Conservation (phyloP, 176 grass and related monocot genomes). For the Musa troglodytarum region DNA sequence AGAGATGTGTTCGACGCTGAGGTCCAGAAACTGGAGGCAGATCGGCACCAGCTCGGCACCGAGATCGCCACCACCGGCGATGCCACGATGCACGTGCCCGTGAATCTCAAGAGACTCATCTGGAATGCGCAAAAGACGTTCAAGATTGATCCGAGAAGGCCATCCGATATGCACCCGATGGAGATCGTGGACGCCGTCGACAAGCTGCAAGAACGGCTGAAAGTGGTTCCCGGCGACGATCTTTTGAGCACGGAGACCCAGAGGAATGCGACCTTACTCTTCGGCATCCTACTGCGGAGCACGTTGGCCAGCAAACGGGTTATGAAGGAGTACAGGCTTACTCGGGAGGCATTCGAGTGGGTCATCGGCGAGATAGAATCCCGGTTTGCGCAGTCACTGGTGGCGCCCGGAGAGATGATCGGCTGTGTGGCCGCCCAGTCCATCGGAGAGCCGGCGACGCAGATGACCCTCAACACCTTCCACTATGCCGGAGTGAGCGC, state of each 20-base stretch:
- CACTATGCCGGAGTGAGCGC: constrained; percentile 99
- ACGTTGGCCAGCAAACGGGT: constrained; percentile 96
- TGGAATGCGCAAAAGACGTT: constrained; percentile 99
- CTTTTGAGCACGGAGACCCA: constrained; percentile 85
- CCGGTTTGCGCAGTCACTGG: constrained; percentile 79
- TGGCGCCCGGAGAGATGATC: constrained; percentile 96
- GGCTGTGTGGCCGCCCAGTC: constrained; percentile 97
- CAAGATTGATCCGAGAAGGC: constrained; percentile 83
- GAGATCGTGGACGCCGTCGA: constrained; percentile 97
- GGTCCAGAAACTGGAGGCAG: constrained; percentile 86
- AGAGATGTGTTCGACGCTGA: constrained; percentile 97
- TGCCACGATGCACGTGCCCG: constrained; percentile 78
- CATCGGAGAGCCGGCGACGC: constrained; percentile 90
- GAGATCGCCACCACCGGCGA: constrained; percentile 91
- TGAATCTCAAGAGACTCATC: constrained; percentile 88
- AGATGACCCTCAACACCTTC: constrained; percentile 96
- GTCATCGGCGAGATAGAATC: constrained; percentile 94
- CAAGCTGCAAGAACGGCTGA: constrained; percentile 89
- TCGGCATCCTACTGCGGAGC: constrained; percentile 86
- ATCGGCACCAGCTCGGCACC: constrained; percentile 73
- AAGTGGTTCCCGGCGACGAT: constrained; percentile 96
- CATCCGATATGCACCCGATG: constrained; percentile 98
- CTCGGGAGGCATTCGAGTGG: constrained; percentile 98
- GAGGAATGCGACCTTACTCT: constrained; percentile 92
- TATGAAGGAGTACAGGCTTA: constrained; percentile 80